phyloP scores from a whole-genome alignment of 805 yeast genomes.

The Tetrapisispora arboricola region DNA sequence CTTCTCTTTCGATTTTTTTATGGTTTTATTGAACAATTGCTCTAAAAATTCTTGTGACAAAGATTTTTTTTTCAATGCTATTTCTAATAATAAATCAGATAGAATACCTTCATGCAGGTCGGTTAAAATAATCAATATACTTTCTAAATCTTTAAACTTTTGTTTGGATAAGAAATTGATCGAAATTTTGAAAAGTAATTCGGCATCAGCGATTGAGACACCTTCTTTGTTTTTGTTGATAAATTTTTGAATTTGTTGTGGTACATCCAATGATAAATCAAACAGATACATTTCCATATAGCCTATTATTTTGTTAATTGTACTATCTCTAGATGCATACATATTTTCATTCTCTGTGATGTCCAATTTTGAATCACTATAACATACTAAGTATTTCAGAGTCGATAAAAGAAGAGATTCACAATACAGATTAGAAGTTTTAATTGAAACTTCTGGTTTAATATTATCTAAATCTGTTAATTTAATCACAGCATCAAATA shows the following conservation, averaged over 20 bases:
- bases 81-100: constrained; percentile 34
- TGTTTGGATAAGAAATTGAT: constrained; percentile 16
- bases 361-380: not conserved
- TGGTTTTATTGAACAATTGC: constrained; percentile 11
- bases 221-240: constrained; percentile 6
- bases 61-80: constrained; percentile 43
- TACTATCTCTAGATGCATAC: not conserved
- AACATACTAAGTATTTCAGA: constrained; percentile 9
- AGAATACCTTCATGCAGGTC: constrained; percentile 32
- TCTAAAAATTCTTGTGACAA: constrained; percentile 44
- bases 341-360: not conserved
- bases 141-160: constrained; percentile 33
- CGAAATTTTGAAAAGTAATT: constrained; percentile 14
- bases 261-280: constrained; percentile 8
- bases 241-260: constrained; percentile 15
- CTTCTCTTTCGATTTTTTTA: constrained; percentile 4
- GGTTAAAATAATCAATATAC: constrained; percentile 36
- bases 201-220: constrained; percentile 7
- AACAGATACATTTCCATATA: constrained; percentile 12
- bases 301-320: constrained; percentile 2
- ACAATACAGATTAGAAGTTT: constrained; percentile 14
- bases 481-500: constrained; percentile 14
- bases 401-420: constrained; percentile 17
- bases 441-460: constrained; percentile 9
- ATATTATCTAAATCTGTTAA: constrained; percentile 15